phyloP scores from a whole-genome alignment of 1,284 basidiomycete genomes.

The Coniophora puteana region DNA sequence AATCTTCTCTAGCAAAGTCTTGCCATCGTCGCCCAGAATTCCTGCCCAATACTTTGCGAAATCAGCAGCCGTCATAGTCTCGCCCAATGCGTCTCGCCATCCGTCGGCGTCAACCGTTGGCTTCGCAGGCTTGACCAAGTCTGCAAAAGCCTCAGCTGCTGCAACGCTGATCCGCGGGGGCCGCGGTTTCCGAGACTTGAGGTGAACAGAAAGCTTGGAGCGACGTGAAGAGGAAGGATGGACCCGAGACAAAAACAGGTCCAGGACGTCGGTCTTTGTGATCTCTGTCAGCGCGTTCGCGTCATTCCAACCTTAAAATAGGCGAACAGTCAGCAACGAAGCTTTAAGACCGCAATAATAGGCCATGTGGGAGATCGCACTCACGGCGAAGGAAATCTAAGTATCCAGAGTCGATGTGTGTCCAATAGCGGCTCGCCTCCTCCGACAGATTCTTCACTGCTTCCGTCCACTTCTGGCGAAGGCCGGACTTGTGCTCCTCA shows the following conservation, averaged over 20 bases:
- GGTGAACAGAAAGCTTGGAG: conserved; percentile 80
- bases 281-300: conserved; percentile 32
- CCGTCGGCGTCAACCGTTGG: conserved; percentile 50
- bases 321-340: background rate
- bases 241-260: conserved; percentile 68
- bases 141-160: conserved; percentile 65
- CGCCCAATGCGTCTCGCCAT: conserved; percentile 41
- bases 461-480: conserved; percentile 68
- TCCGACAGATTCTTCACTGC: conserved; percentile 70
- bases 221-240: conserved; percentile 70
- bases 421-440: conserved; percentile 65
- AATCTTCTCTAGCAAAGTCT: conserved; percentile 46
- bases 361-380: conserved; percentile 21
- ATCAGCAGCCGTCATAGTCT: conserved; percentile 42
- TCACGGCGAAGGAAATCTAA: conserved; percentile 65
- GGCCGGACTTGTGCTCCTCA: conserved; percentile 55
- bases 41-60: conserved; percentile 57
- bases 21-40: conserved; percentile 45
- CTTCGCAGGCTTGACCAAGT: conserved; percentile 47
- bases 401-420: conserved; percentile 67
- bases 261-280: conserved; percentile 77
- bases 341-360: conserved; percentile 9
- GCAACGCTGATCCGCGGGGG: conserved; percentile 60
- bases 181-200: conserved; percentile 65
- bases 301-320: conserved; percentile 18